A percentile compares a stretch with the other conserved stretches of the same genome.
These are phyloP conservation scores for Rhodotorula kratochvilovae DNA, from an alignment of 768 basidiomycete species.

Conservation along the genomic window DNA sequence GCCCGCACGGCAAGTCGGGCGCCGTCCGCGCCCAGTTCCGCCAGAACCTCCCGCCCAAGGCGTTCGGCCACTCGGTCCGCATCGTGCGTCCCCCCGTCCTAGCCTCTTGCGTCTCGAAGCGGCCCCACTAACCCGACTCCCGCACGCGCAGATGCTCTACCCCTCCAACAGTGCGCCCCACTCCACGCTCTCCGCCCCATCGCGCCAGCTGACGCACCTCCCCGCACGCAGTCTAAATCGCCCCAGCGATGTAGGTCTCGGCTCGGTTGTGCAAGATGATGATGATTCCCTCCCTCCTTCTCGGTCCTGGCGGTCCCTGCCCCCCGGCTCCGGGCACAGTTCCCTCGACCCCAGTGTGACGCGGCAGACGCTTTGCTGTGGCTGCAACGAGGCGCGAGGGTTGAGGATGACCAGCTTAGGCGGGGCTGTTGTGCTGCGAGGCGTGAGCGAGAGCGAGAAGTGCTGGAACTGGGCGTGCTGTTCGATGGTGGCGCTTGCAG, in stretches of 20 bases:
- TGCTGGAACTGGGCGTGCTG: too few relatives aligned
- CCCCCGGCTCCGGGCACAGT: too few relatives aligned
- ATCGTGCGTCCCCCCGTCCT: slow-evolving; percentile 56
- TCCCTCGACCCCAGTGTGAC: too few relatives aligned
- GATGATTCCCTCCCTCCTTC: neutral
- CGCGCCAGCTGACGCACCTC: neutral
- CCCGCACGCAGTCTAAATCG: slow-evolving; percentile 10
- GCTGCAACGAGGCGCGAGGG: too few relatives aligned
- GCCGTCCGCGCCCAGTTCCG: slow-evolving; percentile 74
- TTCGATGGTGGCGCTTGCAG: too few relatives aligned
- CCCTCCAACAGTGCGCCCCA: slow-evolving; percentile 59
- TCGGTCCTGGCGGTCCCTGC: too few relatives aligned
- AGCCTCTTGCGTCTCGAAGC: too few relatives aligned
- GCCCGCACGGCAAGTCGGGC: slow-evolving; percentile 64
- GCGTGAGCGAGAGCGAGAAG: too few relatives aligned
- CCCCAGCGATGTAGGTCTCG: neutral
- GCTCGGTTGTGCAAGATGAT: neutral
- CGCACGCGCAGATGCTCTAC: slow-evolving; percentile 71
- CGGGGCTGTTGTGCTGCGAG: too few relatives aligned
- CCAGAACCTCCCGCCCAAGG: slow-evolving; percentile 87
- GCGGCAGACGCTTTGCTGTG: too few relatives aligned
- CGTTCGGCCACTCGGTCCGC: slow-evolving; percentile 87
- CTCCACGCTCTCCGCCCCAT: slow-evolving; percentile 43
- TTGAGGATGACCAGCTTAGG: too few relatives aligned
- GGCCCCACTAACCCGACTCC: neutral